Base-by-base conservation (phyloP, 2,329 filamentous ascomycete species). In the Zasmidium angulare region DNA sequence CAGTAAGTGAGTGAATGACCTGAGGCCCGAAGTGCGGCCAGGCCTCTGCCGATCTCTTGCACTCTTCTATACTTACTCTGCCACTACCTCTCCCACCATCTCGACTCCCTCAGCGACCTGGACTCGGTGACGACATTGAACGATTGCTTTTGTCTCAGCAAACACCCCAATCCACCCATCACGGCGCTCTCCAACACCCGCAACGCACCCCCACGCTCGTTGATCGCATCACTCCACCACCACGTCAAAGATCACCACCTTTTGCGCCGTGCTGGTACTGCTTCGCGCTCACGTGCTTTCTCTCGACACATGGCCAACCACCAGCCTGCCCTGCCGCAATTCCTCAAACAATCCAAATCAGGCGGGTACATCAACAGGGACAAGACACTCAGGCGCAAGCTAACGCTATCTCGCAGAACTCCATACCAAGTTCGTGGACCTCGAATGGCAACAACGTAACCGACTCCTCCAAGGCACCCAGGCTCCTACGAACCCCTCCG, bases 401-500 rank as follows among this genome's bases (percentile, higher is more conserved):
- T 56, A 46, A 58, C 23, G 46, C 64, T 68, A 55, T 66, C 64
- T 47, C 53, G 43, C 29, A 86, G 85, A 87, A 57, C 79, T 88
- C 52, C 78, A 81, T 60, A 73, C 77, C 58, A 87, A 85, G 68
- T 89, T 88, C 70, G 75, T 81, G 58, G 82, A 86, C 60, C 77
- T 89, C 47, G 80, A 86, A 76, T 83, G 82, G 82, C 77, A 83
- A 67, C 82, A 88, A 74, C 77, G 82, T 56, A 74, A 79, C 53
- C 83, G 85, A 26, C 69, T 86, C 12, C 69, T 77, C 17, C 77
- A 83, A 60, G 80, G 77, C 50, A 69, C 73, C 43, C 69, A 77
- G 65, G 71, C 71, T 6, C 61, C 70, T 3, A 46, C 60, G 21
- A 57, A 60, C 14, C 51, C 62, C 19, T 74, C 78, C 48, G 78